Percentiles rank a stretch among this genome's conserved stretches.
Evolutionary conservation across 495 filamentous ascomycete species (phyloP).

Genomic region (Trypethelium eluteriae): DNA sequence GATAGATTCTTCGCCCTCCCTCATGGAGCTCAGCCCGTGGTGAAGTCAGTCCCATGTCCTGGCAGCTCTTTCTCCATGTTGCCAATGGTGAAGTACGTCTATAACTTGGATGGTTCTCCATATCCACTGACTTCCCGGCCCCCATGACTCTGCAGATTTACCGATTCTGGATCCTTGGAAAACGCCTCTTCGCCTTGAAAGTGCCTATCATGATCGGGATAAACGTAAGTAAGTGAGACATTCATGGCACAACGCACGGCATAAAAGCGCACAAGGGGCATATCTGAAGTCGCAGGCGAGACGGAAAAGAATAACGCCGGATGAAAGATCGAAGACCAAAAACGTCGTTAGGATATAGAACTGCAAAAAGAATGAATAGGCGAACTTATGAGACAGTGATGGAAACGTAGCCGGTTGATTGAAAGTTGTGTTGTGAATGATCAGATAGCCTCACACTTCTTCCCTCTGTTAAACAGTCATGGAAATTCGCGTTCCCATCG

Average conservation of each 20-base stretch:
- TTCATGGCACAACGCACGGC: neutral
- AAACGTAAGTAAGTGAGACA: neutral
- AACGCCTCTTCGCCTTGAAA: constrained; percentile 8
- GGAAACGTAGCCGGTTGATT: too few relatives aligned
- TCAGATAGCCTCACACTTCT: neutral
- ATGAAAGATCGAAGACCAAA: neutral
- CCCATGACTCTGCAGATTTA: neutral
- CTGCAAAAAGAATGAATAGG: neutral
- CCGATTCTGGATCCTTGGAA: neutral
- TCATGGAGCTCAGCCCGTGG: too few relatives aligned
- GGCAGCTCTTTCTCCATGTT: too few relatives aligned
- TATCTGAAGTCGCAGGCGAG: neutral
- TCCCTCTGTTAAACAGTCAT: neutral
- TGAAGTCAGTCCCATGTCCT: too few relatives aligned
- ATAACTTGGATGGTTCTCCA: neutral
- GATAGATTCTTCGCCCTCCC: too few relatives aligned
- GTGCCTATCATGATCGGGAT: neutral
- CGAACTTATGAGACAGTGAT: too few relatives aligned
- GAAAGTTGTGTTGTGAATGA: neutral
- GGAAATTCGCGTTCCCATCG: neutral
- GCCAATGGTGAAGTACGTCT: neutral
- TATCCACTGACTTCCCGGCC: neutral
- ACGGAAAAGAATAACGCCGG: neutral
- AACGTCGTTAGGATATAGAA: neutral
- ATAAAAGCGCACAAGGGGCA: neutral